phyloP scores from a whole-genome alignment of 1,139 yeast species.

The Kurtzmaniella natalensis region DNA sequence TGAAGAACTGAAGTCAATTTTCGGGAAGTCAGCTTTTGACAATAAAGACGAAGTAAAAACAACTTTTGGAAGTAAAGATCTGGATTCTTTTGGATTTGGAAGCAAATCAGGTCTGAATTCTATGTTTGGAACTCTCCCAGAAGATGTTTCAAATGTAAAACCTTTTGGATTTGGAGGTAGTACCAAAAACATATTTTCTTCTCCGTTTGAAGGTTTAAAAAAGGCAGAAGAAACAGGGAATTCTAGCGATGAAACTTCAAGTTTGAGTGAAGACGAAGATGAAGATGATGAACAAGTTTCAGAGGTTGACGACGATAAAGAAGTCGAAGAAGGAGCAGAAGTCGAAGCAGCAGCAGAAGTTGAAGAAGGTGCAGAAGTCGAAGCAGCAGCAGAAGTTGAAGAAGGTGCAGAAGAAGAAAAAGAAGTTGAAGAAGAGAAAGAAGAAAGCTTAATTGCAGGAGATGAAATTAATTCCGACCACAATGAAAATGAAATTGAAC shows the following conservation, averaged over 20 bases:
- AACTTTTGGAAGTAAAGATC: too few species aligned
- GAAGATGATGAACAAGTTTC: not conserved
- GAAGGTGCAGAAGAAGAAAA: not conserved
- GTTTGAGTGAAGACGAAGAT: not conserved
- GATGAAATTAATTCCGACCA: too few species aligned
- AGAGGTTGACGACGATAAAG: not conserved
- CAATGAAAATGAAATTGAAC: too few species aligned
- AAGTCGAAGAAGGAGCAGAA: not conserved
- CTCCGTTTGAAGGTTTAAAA: not conserved
- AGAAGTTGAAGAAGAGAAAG: not conserved
- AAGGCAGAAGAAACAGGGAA: not conserved
- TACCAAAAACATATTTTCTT: too few species aligned
- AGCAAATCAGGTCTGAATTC: constrained; percentile 1
- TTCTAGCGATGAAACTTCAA: not conserved
- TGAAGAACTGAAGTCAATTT: constrained; percentile 2
- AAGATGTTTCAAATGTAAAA: too few species aligned
- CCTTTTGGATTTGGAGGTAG: too few species aligned
- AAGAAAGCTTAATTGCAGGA: too few species aligned
- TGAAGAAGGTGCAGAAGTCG: not conserved
- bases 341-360: not conserved
- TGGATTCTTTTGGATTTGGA: constrained; percentile 6
- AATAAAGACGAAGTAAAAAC: too few species aligned
- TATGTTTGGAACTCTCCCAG: constrained; percentile 5
- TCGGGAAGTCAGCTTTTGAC: too few species aligned
- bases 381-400: not conserved